A percentile compares a stretch with the other conserved stretches of the same genome.
Evolutionary conservation across 805 yeast species (phyloP).

Genomic region (Yarrowia sp.): DNA sequence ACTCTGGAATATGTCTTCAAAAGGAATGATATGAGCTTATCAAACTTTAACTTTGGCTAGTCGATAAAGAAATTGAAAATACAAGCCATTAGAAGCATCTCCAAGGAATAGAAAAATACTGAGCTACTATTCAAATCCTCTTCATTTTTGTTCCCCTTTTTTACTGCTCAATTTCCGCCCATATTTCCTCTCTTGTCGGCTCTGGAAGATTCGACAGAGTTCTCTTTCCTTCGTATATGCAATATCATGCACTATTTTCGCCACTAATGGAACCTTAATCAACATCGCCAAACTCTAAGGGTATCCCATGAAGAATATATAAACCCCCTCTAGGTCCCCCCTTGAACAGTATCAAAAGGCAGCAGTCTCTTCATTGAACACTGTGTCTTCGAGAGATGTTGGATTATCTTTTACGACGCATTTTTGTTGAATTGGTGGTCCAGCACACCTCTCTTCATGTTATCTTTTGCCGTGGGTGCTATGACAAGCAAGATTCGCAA

Average conservation of each 20-base stretch:
- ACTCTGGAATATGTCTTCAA: too few species aligned
- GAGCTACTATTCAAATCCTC: too few species aligned
- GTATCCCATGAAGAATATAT: neutral
- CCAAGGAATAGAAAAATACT: too few species aligned
- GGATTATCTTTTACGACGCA: neutral
- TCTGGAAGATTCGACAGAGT: neutral
- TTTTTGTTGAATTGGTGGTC: neutral
- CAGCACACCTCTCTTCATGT: conserved; percentile 17
- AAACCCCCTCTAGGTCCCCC: neutral
- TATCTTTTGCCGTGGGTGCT: neutral
- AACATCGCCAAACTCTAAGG: neutral
- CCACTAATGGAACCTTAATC: neutral
- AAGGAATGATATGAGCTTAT: too few species aligned
- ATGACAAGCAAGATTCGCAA: conserved; percentile 13
- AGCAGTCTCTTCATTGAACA: neutral
- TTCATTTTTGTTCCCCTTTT: too few species aligned
- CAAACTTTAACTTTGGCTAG: too few species aligned
- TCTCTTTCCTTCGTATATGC: conserved; percentile 1
- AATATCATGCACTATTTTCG: neutral
- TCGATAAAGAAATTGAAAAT: too few species aligned
- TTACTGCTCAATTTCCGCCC: too few species aligned
- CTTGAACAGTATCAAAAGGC: neutral
- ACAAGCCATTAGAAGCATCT: too few species aligned
- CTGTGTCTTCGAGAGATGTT: conserved; percentile 5
- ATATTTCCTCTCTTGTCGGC: too few species aligned